These are phyloP conservation scores for Croton setiger DNA, from an alignment of 441 rosid genomes.

Conservation along the genomic window DNA sequence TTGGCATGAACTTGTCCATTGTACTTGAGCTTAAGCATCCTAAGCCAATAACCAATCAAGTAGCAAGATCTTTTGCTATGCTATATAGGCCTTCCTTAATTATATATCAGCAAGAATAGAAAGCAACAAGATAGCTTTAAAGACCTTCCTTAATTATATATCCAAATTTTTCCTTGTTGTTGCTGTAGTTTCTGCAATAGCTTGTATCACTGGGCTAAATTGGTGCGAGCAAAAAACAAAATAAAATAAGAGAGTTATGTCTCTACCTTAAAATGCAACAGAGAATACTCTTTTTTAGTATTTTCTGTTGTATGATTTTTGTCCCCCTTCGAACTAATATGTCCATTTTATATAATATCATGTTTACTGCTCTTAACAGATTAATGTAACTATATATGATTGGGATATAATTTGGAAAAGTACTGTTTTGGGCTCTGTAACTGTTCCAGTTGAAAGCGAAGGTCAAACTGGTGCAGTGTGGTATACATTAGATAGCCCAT, in stretches of 20 bases:
- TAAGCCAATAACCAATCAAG: background rate
- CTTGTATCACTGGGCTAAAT: background rate
- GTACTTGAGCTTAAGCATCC: background rate
- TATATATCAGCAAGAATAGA: background rate
- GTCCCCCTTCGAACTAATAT: background rate
- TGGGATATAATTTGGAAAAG: conserved; percentile 99
- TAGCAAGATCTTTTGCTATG: background rate
- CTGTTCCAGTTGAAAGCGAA: conserved; percentile 78
- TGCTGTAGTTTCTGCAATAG: background rate
- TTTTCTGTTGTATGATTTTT: background rate
- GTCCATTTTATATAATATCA: background rate
- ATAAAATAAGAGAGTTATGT: conserved; percentile 4
- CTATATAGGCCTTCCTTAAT: background rate
- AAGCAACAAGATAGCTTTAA: background rate
- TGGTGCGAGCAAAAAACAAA: background rate
- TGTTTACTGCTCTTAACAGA: conserved; percentile 41
- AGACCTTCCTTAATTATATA: too few relatives aligned
- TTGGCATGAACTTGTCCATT: background rate
- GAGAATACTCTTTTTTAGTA: background rate
- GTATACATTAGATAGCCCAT: conserved; percentile 83
- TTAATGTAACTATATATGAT: conserved; percentile 89
- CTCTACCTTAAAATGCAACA: background rate
- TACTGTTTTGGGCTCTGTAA: conserved; percentile 93
- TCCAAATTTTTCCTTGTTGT: too few relatives aligned
- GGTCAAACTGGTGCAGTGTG: conserved; percentile 88